phyloP scores from a whole-genome alignment of 208 protist species.

The Leishmania aethiopica region DNA sequence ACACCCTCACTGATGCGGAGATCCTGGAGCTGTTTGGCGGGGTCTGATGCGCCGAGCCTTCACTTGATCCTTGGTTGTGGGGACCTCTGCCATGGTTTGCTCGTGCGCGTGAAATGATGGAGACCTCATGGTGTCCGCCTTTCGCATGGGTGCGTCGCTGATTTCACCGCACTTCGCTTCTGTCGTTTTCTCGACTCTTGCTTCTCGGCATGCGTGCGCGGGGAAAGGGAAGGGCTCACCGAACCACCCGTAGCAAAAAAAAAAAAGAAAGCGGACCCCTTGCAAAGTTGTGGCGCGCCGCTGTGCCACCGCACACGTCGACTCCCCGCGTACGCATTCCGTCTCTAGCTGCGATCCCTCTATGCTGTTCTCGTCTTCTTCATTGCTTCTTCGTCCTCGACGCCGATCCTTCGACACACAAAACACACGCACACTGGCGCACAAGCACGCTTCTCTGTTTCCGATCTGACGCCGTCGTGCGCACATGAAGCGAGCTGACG shows the following conservation, averaged over 20 bases:
- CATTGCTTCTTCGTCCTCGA: neutral
- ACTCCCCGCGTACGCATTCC: neutral
- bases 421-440: neutral
- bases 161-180: neutral
- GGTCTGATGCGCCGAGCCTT: neutral
- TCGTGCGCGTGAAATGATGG: neutral
- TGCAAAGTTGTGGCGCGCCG: neutral
- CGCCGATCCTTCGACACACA: neutral
- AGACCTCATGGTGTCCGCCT: conserved; percentile 1
- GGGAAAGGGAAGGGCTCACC: too few relatives aligned
- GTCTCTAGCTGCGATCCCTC: neutral
- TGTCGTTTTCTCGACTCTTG: neutral
- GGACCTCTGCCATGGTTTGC: neutral
- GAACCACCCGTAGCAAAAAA: too few relatives aligned
- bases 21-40: conserved; percentile 74
- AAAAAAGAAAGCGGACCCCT: neutral
- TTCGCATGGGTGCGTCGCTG: neutral
- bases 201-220: neutral
- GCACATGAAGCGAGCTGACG: conserved; percentile 34
- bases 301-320: neutral
- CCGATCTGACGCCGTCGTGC: too few relatives aligned
- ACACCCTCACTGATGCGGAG: conserved; percentile 71
- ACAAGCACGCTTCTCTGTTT: neutral
- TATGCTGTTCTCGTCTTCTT: neutral
- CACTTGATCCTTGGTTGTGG: neutral